These are phyloP conservation scores for Leccinum solheimii DNA, from an alignment of 1,284 basidiomycete genomes.

Conservation along the genomic window DNA sequence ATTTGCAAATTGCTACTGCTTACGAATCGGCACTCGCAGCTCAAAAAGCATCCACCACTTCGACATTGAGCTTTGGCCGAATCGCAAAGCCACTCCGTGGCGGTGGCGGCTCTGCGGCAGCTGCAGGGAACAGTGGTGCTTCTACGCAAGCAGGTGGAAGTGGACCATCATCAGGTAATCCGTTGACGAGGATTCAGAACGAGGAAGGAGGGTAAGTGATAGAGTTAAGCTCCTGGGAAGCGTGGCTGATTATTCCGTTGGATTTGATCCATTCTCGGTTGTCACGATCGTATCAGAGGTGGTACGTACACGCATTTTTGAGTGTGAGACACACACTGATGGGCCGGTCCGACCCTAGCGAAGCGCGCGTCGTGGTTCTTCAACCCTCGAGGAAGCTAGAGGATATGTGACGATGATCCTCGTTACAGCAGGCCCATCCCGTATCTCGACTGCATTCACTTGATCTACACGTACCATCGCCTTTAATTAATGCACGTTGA, in stretches of 20 bases:
- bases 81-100: conserved; percentile 97
- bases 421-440: conserved; percentile 12
- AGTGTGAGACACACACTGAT: conserved; percentile 20
- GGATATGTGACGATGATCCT: conserved; percentile 13
- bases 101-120: conserved; percentile 67
- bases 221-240: conserved; percentile 24
- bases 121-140: conserved; percentile 38
- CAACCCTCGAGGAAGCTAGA: conserved; percentile 61
- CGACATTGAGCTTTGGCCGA: conserved; percentile 82
- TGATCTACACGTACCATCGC: conserved; percentile 39
- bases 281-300: conserved; percentile 36
- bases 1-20: conserved; percentile 11
- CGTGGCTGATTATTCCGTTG: conserved; percentile 19
- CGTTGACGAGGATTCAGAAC: conserved; percentile 70
- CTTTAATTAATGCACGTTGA: conserved; percentile 31
- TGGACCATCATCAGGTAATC: conserved; percentile 51
- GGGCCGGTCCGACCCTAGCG: conserved; percentile 44
- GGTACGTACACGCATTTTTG: conserved; percentile 37
- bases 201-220: conserved; percentile 74
- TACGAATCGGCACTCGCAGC: conserved; percentile 44
- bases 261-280: conserved; percentile 10
- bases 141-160: conserved; percentile 46
- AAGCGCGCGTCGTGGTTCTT: conserved; percentile 90
- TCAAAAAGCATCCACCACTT: conserved; percentile 70
- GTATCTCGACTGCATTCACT: conserved; percentile 32